Percentiles rank a stretch among this genome's conserved stretches.
Evolutionary conservation across 352 stramenopile genomes (phyloP).

Genomic region (Pythium insidiosum): DNA sequence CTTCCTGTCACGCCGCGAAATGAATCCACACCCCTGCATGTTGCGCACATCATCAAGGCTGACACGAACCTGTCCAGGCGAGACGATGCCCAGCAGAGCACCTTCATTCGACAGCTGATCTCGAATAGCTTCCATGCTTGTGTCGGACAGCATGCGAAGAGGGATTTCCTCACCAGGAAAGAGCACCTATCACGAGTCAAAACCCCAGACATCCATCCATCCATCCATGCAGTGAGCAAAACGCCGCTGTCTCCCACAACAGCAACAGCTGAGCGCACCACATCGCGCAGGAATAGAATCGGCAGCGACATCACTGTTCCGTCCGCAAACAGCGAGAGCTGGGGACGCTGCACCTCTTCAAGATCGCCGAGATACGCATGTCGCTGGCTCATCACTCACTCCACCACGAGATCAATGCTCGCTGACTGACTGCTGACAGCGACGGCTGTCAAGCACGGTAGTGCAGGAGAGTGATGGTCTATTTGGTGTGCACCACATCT

Average conservation of each 20-base stretch:
- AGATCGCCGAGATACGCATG: constrained; percentile 73
- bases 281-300: constrained; percentile 66
- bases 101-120: constrained; percentile 32
- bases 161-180: constrained; percentile 77
- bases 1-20: constrained; percentile 9
- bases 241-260: neutral
- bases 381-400: no score
- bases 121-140: constrained; percentile 34
- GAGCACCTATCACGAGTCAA: constrained; percentile 74
- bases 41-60: no score
- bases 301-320: constrained; percentile 47
- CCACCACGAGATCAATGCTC: no score
- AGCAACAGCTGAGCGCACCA: constrained; percentile 25
- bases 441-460: no score
- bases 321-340: constrained; percentile 36
- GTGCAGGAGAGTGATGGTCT: no score
- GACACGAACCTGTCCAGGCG: constrained; percentile 33
- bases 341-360: constrained; percentile 44
- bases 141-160: constrained; percentile 62
- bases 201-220: no score
- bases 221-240: neutral
- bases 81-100: constrained; percentile 48
- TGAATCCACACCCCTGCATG: no score
- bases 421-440: no score
- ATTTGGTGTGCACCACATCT: constrained; percentile 9